Evolutionary conservation across 176 grass and related monocot genomes (phyloP).

Genomic region (Ananas comosus): DNA sequence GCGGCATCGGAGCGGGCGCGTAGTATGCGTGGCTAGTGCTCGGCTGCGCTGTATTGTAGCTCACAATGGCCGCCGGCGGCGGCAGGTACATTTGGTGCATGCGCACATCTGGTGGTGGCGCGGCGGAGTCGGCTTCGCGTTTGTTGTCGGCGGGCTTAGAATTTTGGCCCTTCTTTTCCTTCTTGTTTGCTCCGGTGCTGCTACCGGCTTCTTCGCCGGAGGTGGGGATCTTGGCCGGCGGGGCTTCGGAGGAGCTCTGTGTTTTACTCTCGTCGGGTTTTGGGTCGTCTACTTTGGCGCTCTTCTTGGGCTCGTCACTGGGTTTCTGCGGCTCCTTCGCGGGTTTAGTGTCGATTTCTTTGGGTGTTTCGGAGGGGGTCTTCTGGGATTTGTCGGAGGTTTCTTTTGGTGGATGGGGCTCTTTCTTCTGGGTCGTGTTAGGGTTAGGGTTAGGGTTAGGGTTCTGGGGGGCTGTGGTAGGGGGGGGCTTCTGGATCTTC

Average conservation of each 20-base stretch:
- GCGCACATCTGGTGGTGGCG: not conserved
- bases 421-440: slow-evolving; percentile 14
- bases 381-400: slow-evolving; percentile 6
- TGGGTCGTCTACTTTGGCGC: slow-evolving; percentile 5
- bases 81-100: not conserved
- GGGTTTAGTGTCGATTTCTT: slow-evolving; percentile 13
- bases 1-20: slow-evolving; percentile 8
- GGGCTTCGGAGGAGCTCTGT: not conserved
- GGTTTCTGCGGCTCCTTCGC: not conserved
- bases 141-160: not conserved
- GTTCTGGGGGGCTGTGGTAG: not conserved
- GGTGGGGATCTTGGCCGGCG: not conserved
- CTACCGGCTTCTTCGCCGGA: not conserved
- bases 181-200: not conserved
- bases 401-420: slow-evolving; percentile 19
- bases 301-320: slow-evolving; percentile 12
- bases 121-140: slow-evolving; percentile 12
- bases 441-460: slow-evolving; percentile 24
- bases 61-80: slow-evolving; percentile 29
- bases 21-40: slow-evolving; percentile 47
- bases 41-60: slow-evolving; percentile 46
- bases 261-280: not conserved
- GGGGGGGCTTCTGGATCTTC: slow-evolving; percentile 13
- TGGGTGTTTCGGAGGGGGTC: not conserved
- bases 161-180: not conserved